phyloP scores from a whole-genome alignment of 768 basidiomycete species.

The Pleurotus giganteus region DNA sequence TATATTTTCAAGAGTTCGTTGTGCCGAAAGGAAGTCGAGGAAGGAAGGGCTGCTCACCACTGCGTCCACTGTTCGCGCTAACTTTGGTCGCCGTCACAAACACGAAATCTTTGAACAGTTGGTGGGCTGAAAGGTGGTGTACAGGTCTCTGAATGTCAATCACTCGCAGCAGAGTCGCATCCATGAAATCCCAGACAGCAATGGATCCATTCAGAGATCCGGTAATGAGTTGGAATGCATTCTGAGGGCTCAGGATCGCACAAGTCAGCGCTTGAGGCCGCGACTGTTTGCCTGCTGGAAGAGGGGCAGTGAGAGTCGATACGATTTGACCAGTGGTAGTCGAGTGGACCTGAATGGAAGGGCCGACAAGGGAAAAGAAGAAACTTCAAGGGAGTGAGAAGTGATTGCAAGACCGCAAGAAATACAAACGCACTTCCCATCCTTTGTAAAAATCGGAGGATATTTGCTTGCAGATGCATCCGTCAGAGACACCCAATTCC shows the following conservation, averaged over 20 bases:
- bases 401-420: too few species aligned
- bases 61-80: conserved; percentile 40
- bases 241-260: conserved; percentile 76
- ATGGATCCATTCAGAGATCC: conserved; percentile 81
- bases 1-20: conserved; percentile 18
- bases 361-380: conserved; percentile 85
- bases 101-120: conserved; percentile 61
- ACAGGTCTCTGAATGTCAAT: conserved; percentile 71
- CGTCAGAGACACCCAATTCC: conserved; percentile 73
- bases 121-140: conserved; percentile 68
- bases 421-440: conserved; percentile 63
- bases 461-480: conserved; percentile 62
- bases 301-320: conserved; percentile 70
- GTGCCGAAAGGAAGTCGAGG: neutral
- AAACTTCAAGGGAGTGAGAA: conserved; percentile 47
- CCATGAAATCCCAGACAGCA: conserved; percentile 92
- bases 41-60: conserved; percentile 24
- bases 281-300: conserved; percentile 29
- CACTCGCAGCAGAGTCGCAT: conserved; percentile 74
- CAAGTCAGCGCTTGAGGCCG: conserved; percentile 63
- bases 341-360: conserved; percentile 85
- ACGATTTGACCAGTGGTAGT: conserved; percentile 73
- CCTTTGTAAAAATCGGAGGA: conserved; percentile 81
- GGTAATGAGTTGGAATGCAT: conserved; percentile 87
- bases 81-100: conserved; percentile 65